Base-by-base conservation (phyloP, 2,329 filamentous ascomycete species). In the Hypoxylon sp. region DNA sequence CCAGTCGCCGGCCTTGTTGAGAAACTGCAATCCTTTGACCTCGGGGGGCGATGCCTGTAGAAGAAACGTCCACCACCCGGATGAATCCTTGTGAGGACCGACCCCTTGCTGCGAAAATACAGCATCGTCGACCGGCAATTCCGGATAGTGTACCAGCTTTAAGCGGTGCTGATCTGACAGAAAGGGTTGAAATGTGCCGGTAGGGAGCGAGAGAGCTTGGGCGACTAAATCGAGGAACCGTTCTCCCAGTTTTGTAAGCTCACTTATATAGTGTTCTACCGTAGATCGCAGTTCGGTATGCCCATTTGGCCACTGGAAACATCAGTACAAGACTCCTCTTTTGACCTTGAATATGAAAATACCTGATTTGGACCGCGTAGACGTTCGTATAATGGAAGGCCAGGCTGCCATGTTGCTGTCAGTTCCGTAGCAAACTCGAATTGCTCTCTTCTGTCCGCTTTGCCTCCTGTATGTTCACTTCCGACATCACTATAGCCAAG, bases 31-130 rank as follows among this genome's bases (percentile, higher is more conserved):
- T 0, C 83, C 80, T 33, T 77, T 68, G 1, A 79, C 73, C 8
- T 78, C 72, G 3, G 82, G 79, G 2, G 80, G 77, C 0, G 81
- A 83, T 5, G 84, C 81, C 68, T 88, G 86, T 1, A 85, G 78
- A 3, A 88, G 77, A 60, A 88, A 87, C 0, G 85, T 88, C 75
- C 85, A 84, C 83, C 83, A 87, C 3, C 84, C 84, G 0, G 83
- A 86, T 0, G 81, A 86, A 68, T 86, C 83, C 65, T 87, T 87
- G 72, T 87, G 84, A 0, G 85, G 80, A 0, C 84, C 85, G 1
- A 87, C 83, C 1, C 84, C 84, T 70, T 87, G 83, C n/a, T 47
- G 55, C 2, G 65, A 59, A 2, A 65, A 43, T 11, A 33, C 48
- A 1, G 52, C 38, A 8, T 64, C 57, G 0, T 27, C 42, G 11